Percentiles rank a stretch among this genome's conserved stretches.
phyloP scores from a whole-genome alignment of 2,329 filamentous ascomycete species.

The Verruconis gallopava region DNA sequence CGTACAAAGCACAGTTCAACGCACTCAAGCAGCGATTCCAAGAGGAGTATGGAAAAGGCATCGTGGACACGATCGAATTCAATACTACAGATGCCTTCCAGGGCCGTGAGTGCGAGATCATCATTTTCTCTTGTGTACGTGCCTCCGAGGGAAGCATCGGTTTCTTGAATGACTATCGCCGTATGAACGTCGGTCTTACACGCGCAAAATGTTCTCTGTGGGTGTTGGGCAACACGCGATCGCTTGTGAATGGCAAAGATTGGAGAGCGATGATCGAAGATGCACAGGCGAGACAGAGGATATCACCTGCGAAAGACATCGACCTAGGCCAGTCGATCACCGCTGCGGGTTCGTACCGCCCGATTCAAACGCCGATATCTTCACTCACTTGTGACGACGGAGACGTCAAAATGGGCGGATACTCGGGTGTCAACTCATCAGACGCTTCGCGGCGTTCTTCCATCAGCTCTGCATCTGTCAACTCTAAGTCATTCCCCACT shows the following conservation, averaged over 20 bases:
- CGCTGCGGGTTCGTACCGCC: neutral
- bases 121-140: constrained; percentile 97
- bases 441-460: neutral
- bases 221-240: constrained; percentile 86
- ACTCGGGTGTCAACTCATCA: neutral
- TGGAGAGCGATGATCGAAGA: constrained; percentile 75
- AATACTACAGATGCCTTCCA: constrained; percentile 98
- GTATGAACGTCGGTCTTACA: constrained; percentile 98
- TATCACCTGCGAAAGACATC: constrained; percentile 3
- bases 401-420: neutral
- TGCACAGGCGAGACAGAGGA: constrained; percentile 4
- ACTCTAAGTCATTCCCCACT: neutral
- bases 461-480: neutral
- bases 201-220: constrained; percentile 93
- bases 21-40: constrained; percentile 67
- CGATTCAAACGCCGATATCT: neutral
- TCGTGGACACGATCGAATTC: constrained; percentile 78
- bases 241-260: constrained; percentile 75
- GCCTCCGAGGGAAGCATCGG: constrained; percentile 89
- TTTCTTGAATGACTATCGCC: constrained; percentile 94
- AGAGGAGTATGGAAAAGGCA: constrained; percentile 56
- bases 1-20: constrained; percentile 85
- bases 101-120: constrained; percentile 90
- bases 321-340: neutral
- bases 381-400: neutral